These are phyloP conservation scores for Castanopsis chinensis DNA, from an alignment of 306 rosid species.

Conservation along the genomic window DNA sequence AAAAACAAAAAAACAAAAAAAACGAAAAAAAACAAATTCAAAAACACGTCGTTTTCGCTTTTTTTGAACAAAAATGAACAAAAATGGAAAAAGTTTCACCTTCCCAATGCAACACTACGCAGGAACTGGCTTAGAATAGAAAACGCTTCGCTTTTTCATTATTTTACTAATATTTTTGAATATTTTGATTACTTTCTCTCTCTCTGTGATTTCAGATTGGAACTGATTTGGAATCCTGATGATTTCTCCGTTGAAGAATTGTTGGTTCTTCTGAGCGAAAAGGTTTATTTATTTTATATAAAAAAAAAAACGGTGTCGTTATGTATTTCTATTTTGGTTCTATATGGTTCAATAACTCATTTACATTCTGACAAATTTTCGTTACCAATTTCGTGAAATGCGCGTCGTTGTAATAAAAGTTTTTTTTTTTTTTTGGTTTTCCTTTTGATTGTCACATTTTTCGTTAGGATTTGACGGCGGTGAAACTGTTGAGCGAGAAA, in stretches of 20 bases:
- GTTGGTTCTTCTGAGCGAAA: conserved; percentile 27
- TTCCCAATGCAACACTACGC: conserved; percentile 13
- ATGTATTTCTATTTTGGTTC: too few species aligned
- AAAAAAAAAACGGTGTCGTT: not conserved
- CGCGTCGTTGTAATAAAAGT: not conserved
- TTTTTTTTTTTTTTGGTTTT: not conserved
- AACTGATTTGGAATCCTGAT: conserved; percentile 37
- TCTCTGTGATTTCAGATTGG: conserved; percentile 31
- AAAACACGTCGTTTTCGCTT: conserved; percentile 30
- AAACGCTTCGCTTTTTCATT: conserved; percentile 6
- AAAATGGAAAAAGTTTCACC: conserved; percentile 17
- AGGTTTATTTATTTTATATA: conserved; percentile 14
- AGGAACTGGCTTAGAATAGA: conserved; percentile 1
- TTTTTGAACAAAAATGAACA: conserved; percentile 1
- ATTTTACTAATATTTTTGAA: too few species aligned
- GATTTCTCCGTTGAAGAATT: conserved; percentile 35
- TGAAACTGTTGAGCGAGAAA: conserved; percentile 34
- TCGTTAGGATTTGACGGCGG: conserved; percentile 34
- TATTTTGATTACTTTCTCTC: not conserved
- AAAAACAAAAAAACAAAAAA: not conserved
- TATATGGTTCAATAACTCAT: too few species aligned
- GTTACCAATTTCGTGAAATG: too few species aligned
- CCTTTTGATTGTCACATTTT: not conserved
- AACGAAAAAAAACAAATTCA: too few species aligned
- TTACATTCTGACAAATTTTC: too few species aligned